A percentile compares a stretch with the other conserved stretches of the same genome.
phyloP scores from a whole-genome alignment of 192 early-diverging fungal genomes.

The Gigaspora rosea region DNA sequence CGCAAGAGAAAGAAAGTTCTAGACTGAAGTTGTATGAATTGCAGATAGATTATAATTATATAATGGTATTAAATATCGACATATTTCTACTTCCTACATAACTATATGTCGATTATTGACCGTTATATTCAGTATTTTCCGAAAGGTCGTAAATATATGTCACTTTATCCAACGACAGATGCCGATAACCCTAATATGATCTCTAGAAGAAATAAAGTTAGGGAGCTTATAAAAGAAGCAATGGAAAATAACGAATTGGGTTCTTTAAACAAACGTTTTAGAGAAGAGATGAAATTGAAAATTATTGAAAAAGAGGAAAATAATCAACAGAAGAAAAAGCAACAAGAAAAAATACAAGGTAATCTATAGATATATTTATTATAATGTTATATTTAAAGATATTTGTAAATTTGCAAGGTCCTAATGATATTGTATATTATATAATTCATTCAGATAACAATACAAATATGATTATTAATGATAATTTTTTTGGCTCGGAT shows the following conservation, averaged over 20 bases:
- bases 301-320: neutral
- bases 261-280: slow-evolving; percentile 5
- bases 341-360: neutral
- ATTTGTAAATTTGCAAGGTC: neutral
- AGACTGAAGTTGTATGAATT: slow-evolving; percentile 40
- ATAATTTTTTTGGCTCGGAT: slow-evolving; percentile 1
- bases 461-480: neutral
- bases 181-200: slow-evolving; percentile 35
- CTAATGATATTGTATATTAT: neutral
- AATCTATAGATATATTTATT: neutral
- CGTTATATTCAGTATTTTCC: slow-evolving; percentile 39
- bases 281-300: neutral
- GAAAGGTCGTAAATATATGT: slow-evolving; percentile 44
- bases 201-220: slow-evolving; percentile 1
- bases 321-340: neutral
- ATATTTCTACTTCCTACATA: neutral
- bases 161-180: slow-evolving; percentile 44
- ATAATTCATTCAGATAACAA: neutral
- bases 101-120: neutral
- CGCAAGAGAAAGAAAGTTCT: slow-evolving; percentile 36
- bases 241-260: slow-evolving; percentile 11
- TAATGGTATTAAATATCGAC: slow-evolving; percentile 25
- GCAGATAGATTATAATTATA: slow-evolving; percentile 36
- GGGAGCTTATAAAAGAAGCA: neutral
- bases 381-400: neutral